Evolutionary conservation across 1,284 basidiomycete genomes (phyloP), one percentile per base, ranked within the genome.

Genomic region (Mycena citricolor): DNA sequence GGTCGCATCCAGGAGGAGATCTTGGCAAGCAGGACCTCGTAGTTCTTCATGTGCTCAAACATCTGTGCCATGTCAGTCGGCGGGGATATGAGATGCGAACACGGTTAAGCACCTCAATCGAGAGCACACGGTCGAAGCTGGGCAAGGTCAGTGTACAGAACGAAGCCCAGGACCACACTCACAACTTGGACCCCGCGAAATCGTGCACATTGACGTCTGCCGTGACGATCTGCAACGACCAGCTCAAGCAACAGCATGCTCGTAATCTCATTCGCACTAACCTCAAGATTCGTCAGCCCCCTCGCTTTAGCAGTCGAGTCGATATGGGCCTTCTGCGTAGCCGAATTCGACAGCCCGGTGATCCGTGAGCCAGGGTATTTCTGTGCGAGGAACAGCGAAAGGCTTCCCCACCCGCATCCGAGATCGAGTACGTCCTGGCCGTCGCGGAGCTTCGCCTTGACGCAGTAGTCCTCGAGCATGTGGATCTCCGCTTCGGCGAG

Each of bases 11-110:
- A 90, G 8, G 74, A 76, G 0, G 83, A 75, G 19, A 89, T 64
- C 57, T 88, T 89, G 29, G 67, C 62, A 51, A 90, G 72, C 16
- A 90, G 76, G 5, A 65, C 57, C 41, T 85, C 68, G 64, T 89
- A 89, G 57, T 86, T 84, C 66, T 85, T 87, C 84, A 87, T 86
- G 59, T 90, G 87, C 56, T 90, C 86, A 52, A 90, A 86, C 86
- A 90, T 89, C 76, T 81, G 36, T n/a, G n/a, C n/a, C n/a, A n/a
- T n/a, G 19, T 28, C 21, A 13, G 25, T 31, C 14, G 43, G 19
- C 11, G 25, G 19, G 24, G 29, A 8, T 24, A 39, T 21, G 14
- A 36, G 22, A 35, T 4, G 14, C 16, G 16, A 14, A 39, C 11
- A 26, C n/a, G n/a, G n/a, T n/a, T n/a, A 38, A 50, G 22, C 48